Percentiles rank a stretch among this genome's conserved stretches.
These are phyloP conservation scores for Chlorokybus atmophyticus DNA, from an alignment of 139 green algal genomes.

Conservation along the genomic window DNA sequence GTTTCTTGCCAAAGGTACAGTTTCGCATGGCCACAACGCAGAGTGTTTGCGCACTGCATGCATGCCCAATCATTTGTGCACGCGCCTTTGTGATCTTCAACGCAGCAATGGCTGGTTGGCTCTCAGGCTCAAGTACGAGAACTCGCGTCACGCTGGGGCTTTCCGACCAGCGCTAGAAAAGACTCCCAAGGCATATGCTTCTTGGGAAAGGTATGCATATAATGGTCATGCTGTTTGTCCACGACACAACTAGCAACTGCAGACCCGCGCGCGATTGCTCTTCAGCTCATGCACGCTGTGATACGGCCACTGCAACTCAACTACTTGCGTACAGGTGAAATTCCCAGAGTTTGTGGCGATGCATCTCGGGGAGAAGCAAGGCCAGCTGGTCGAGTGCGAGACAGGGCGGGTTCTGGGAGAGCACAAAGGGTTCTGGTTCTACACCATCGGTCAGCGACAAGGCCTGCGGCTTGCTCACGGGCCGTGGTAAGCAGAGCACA, in stretches of 20 bases:
- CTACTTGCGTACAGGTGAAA: constrained; percentile 28
- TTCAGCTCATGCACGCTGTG: too few species aligned
- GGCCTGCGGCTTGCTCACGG: constrained; percentile 78
- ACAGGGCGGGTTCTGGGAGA: constrained; percentile 42
- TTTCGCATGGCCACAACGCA: too few species aligned
- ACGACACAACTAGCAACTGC: too few species aligned
- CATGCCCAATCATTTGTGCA: not conserved
- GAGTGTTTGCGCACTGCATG: too few species aligned
- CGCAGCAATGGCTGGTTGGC: too few species aligned
- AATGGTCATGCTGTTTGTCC: too few species aligned
- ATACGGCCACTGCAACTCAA: too few species aligned
- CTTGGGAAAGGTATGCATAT: constrained; percentile 84
- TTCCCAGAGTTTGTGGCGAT: constrained; percentile 49
- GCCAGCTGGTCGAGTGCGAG: constrained; percentile 75
- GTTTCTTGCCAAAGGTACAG: constrained; percentile 59
- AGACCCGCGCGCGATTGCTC: too few species aligned
- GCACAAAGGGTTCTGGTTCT: constrained; percentile 86
- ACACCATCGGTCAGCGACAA: constrained; percentile 85
- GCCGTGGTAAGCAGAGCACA: constrained; percentile 74
- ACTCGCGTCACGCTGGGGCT: constrained; percentile 45
- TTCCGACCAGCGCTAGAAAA: constrained; percentile 66
- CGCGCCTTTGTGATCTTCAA: not conserved
- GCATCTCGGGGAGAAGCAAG: constrained; percentile 80
- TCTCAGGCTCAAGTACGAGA: constrained; percentile 41
- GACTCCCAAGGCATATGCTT: constrained; percentile 99